Conservation (phyloP, 257 asterid genomes). For the Solanum ossicruentum region DNA sequence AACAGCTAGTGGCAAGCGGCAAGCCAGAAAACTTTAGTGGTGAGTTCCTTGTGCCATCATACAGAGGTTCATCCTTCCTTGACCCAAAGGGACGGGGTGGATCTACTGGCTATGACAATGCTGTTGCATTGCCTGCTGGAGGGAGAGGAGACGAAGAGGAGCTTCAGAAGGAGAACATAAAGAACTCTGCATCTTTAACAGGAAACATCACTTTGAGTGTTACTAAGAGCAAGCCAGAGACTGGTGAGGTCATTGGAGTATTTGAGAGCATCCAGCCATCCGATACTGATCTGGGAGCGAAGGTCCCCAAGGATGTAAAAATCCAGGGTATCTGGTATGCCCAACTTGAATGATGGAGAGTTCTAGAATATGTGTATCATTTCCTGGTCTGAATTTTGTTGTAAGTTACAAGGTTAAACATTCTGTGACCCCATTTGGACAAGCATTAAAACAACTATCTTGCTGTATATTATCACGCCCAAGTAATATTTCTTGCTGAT, state of each 20-base stretch:
- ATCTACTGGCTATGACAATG: slow-evolving; percentile 93
- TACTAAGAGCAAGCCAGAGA: slow-evolving; percentile 73
- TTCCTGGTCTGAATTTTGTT: slow-evolving; percentile 27
- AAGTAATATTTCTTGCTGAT: not conserved
- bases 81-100: slow-evolving; percentile 99
- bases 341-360: slow-evolving; percentile 60
- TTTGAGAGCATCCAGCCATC: slow-evolving; percentile 97
- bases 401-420: slow-evolving; percentile 27
- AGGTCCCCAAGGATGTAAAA: slow-evolving; percentile 91
- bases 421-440: slow-evolving; percentile 14
- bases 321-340: slow-evolving; percentile 96
- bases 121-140: slow-evolving; percentile 97
- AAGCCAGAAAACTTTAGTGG: slow-evolving; percentile 66
- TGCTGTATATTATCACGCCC: slow-evolving; percentile 27
- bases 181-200: slow-evolving; percentile 55
- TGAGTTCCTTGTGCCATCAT: slow-evolving; percentile 80
- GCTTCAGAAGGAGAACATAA: slow-evolving; percentile 74
- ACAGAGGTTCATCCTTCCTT: slow-evolving; percentile 95
- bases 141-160: slow-evolving; percentile 99
- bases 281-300: slow-evolving; percentile 92
- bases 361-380: slow-evolving; percentile 1
- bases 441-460: slow-evolving; percentile 15
- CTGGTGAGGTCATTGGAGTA: slow-evolving; percentile 91
- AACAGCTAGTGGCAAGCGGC: slow-evolving; percentile 88
- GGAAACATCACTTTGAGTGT: slow-evolving; percentile 90